Percentiles rank a stretch among this genome's conserved stretches.
Evolutionary conservation across 2,329 filamentous ascomycete genomes (phyloP).

Genomic region (Niveomyces coronatus): DNA sequence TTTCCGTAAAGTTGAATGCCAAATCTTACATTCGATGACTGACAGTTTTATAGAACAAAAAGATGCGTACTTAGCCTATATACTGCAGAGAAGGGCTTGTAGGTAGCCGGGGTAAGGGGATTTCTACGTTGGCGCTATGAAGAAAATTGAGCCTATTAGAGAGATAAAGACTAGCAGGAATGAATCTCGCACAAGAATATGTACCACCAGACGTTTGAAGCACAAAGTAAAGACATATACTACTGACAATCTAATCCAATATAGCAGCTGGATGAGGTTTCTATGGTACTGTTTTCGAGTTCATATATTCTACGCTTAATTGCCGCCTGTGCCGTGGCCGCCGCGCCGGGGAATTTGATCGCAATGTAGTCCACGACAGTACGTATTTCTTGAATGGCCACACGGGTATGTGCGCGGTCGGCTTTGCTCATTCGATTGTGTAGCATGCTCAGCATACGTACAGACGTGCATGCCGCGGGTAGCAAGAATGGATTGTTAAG

Average conservation of each 20-base stretch:
- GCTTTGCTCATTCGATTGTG: not conserved
- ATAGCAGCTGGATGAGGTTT: not conserved
- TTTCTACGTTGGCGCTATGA: too few species aligned
- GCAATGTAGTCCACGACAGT: not conserved
- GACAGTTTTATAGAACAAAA: not conserved
- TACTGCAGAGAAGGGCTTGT: too few species aligned
- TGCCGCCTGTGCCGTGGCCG: not conserved
- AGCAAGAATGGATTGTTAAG: not conserved
- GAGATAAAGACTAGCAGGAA: too few species aligned
- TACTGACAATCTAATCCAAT: not conserved
- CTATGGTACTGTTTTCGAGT: not conserved
- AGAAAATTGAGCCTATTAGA: too few species aligned
- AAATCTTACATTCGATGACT: not conserved
- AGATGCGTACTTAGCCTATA: not conserved
- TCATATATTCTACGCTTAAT: not conserved
- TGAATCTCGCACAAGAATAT: too few species aligned
- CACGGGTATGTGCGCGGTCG: not conserved
- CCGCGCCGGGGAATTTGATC: not conserved
- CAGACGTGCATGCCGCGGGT: not conserved
- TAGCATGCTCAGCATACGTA: not conserved
- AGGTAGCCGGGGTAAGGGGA: too few species aligned
- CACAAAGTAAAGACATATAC: not conserved
- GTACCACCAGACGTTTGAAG: not conserved
- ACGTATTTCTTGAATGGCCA: not conserved
- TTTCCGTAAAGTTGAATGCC: not conserved